Evolutionary conservation across 768 basidiomycete genomes (phyloP).

Genomic region (Tephrocybe rancida): DNA sequence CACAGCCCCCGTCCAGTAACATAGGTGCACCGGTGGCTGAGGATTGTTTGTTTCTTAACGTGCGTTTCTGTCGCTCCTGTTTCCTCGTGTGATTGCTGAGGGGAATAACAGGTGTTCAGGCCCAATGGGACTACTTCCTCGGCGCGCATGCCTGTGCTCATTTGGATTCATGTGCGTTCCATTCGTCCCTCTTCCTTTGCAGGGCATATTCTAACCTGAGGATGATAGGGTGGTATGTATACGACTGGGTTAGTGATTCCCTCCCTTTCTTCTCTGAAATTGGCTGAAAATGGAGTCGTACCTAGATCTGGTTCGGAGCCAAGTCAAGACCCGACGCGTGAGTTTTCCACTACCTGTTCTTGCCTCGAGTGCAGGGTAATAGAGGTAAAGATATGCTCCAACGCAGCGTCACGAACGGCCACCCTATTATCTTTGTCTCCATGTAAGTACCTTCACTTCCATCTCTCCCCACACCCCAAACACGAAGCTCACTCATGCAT

Average conservation of each 20-base stretch:
- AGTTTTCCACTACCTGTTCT: not conserved
- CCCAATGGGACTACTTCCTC: constrained; percentile 26
- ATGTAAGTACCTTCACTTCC: constrained; percentile 31
- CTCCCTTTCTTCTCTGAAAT: not conserved
- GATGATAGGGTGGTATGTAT: constrained; percentile 49
- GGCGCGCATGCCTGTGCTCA: constrained; percentile 38
- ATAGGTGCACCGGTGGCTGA: constrained; percentile 50
- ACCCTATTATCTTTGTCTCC: constrained; percentile 61
- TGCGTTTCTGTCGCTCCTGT: constrained; percentile 19
- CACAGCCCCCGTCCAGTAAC: constrained; percentile 41
- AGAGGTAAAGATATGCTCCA: constrained; percentile 53
- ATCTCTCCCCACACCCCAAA: not conserved
- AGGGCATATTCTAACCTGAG: not conserved
- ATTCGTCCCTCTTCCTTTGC: not conserved
- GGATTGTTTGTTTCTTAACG: constrained; percentile 60
- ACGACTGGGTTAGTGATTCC: constrained; percentile 36
- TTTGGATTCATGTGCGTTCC: constrained; percentile 38
- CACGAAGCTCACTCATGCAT: not conserved
- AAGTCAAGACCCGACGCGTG: constrained; percentile 49
- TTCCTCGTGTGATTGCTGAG: not conserved
- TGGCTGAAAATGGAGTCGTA: not conserved
- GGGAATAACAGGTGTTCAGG: constrained; percentile 33
- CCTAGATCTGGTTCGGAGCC: constrained; percentile 45
- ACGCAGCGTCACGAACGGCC: constrained; percentile 44
- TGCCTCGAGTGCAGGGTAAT: not conserved